Conservation (phyloP, 805 yeast genomes). For the Teunomyces cretensis region DNA sequence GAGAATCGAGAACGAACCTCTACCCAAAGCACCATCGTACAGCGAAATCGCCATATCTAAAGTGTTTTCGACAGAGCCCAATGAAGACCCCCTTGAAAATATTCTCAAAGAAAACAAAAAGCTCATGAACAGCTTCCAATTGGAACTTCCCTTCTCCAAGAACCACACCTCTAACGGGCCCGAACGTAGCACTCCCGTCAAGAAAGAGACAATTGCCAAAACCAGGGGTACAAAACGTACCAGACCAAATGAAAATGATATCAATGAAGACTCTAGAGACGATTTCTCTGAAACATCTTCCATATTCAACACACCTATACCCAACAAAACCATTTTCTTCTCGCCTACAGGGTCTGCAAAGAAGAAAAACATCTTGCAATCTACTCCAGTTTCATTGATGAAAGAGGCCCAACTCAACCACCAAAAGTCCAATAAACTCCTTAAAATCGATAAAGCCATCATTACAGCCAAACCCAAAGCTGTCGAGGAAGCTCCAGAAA, state of each 20-base stretch:
- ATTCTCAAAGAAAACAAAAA: slow-evolving; percentile 17
- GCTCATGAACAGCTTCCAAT: slow-evolving; percentile 12
- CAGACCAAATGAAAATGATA: slow-evolving; percentile 3
- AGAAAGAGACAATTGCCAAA: neutral
- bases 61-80: slow-evolving; percentile 5
- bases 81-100: slow-evolving; percentile 21
- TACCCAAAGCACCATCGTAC: slow-evolving; percentile 8
- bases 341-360: slow-evolving; percentile 25
- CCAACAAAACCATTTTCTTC: slow-evolving; percentile 26
- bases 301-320: slow-evolving; percentile 23
- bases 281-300: slow-evolving; percentile 12
- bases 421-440: slow-evolving; percentile 13
- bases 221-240: slow-evolving; percentile 11
- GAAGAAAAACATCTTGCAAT: slow-evolving; percentile 16
- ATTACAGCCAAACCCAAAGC: neutral
- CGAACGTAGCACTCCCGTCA: neutral
- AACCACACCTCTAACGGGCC: neutral
- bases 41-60: slow-evolving; percentile 13
- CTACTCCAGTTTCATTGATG: slow-evolving; percentile 26
- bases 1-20: slow-evolving; percentile 14
- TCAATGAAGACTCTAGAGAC: neutral
- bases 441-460: slow-evolving; percentile 8
- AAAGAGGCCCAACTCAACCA: slow-evolving; percentile 18
- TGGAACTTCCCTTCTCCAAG: slow-evolving; percentile 17
- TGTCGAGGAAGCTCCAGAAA: slow-evolving; percentile 4